A percentile compares a stretch with the other conserved stretches of the same genome.
Evolutionary conservation across 2,329 filamentous ascomycete species (phyloP).

Genomic region (Fusarium kyushuense): DNA sequence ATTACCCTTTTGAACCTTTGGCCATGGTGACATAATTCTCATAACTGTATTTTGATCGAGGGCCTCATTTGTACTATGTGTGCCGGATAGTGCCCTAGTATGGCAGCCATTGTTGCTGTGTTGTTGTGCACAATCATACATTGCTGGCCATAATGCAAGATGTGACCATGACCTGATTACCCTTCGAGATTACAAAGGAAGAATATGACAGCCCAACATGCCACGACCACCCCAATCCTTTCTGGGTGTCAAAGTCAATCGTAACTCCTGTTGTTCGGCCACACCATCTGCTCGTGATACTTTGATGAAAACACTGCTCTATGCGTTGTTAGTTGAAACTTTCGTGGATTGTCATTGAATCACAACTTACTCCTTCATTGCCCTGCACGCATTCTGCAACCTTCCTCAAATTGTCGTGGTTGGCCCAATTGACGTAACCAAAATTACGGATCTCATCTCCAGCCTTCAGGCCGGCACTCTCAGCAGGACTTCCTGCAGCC

Average conservation of each 20-base stretch:
- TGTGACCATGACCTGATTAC: background rate
- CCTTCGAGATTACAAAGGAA: constrained; percentile 70
- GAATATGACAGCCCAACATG: constrained; percentile 88
- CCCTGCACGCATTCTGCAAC: constrained; percentile 91
- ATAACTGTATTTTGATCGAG: background rate
- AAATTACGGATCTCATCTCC: constrained; percentile 89
- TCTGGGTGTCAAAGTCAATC: constrained; percentile 79
- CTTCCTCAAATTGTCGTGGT: constrained; percentile 86
- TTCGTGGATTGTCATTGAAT: background rate
- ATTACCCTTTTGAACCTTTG: background rate
- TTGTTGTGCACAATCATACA: too few species aligned
- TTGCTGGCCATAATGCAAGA: background rate
- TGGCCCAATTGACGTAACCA: constrained; percentile 83
- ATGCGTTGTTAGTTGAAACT: constrained; percentile 42
- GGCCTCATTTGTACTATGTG: background rate
- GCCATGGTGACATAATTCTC: background rate
- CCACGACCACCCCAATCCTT: constrained; percentile 92
- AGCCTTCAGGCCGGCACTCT: constrained; percentile 80
- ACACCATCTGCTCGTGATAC: constrained; percentile 63
- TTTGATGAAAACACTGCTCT: constrained; percentile 79
- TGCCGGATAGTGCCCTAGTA: background rate
- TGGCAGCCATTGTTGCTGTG: too few species aligned
- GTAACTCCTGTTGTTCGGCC: constrained; percentile 66
- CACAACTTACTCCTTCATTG: constrained; percentile 82
- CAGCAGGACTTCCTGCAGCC: constrained; percentile 81